phyloP scores from a whole-genome alignment of 352 stramenopile species.

The Pythium dissimile region DNA sequence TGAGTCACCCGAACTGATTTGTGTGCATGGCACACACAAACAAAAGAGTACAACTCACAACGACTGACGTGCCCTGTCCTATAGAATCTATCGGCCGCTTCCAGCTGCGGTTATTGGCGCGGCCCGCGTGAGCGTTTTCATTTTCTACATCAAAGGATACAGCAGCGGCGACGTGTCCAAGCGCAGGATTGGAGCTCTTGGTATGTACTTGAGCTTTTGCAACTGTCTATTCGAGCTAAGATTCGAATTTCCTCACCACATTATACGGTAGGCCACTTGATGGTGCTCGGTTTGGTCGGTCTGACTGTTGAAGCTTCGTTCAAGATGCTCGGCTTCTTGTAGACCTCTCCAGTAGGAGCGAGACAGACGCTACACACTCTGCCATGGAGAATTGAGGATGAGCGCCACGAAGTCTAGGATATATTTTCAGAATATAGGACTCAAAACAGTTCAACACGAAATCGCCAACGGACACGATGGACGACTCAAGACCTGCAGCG shows the following conservation, averaged over 20 bases:
- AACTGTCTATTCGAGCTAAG: too few relatives aligned
- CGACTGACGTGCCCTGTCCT: too few relatives aligned
- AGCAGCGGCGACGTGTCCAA: conserved; percentile 55
- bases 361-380: too few relatives aligned
- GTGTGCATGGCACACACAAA: too few relatives aligned
- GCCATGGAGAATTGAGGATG: too few relatives aligned
- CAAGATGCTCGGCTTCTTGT: conserved; percentile 28
- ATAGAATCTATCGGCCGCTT: conserved; percentile 55
- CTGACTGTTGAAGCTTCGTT: conserved; percentile 33
- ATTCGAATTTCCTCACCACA: not conserved
- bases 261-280: conserved; percentile 33
- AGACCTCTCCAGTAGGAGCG: too few relatives aligned
- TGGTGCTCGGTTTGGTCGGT: conserved; percentile 22
- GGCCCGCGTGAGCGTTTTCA: conserved; percentile 54
- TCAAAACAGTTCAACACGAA: too few relatives aligned
- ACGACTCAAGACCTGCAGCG: too few relatives aligned
- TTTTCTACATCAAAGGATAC: conserved; percentile 67
- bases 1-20: conserved; percentile 26
- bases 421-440: too few relatives aligned
- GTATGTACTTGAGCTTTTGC: conserved; percentile 18
- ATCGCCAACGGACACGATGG: too few relatives aligned
- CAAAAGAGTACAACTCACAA: too few relatives aligned
- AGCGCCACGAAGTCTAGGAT: too few relatives aligned
- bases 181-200: conserved; percentile 47
- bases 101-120: conserved; percentile 51